Evolutionary conservation across 169 alveolate genomes (phyloP).

Genomic region (Plasmodium fragile): DNA sequence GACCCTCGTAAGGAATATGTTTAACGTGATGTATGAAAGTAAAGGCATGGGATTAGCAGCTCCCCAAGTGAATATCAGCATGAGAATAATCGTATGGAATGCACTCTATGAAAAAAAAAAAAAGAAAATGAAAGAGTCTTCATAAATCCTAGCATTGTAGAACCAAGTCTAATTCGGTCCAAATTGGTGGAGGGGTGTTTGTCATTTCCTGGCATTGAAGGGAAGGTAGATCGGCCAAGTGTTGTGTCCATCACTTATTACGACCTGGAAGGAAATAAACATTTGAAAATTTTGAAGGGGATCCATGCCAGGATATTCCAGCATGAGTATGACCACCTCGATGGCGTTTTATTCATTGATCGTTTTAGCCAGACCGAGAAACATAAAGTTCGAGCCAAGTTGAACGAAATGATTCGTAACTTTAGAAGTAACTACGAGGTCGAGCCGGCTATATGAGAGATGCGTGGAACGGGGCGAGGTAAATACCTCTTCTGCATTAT

Average conservation of each 20-base stretch:
- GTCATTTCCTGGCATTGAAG: conserved; percentile 73
- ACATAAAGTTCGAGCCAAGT: conserved; percentile 22
- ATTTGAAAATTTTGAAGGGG: conserved; percentile 59
- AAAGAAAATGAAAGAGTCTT: conserved; percentile 49
- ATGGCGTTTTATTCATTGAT: conserved; percentile 74
- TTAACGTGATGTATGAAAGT: conserved; percentile 56
- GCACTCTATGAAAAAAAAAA: conserved; percentile 39
- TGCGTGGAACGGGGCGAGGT: neutral
- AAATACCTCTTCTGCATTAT: neutral
- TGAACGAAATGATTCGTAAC: conserved; percentile 39
- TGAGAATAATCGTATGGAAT: conserved; percentile 72
- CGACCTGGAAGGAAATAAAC: conserved; percentile 40
- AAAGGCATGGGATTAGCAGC: conserved; percentile 79
- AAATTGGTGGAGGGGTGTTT: conserved; percentile 62
- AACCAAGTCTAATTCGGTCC: conserved; percentile 12
- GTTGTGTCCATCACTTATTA: conserved; percentile 40
- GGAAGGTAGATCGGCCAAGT: conserved; percentile 61
- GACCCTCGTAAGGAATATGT: conserved; percentile 25
- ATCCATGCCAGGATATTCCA: conserved; percentile 73
- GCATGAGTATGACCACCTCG: conserved; percentile 76
- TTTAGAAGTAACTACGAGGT: conserved; percentile 28
- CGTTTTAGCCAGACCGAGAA: conserved; percentile 44
- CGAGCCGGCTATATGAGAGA: conserved; percentile 24
- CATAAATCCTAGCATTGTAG: conserved; percentile 60
- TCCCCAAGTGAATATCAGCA: conserved; percentile 75